These are phyloP conservation scores for Pythium periplocum DNA, from an alignment of 352 stramenopile genomes.

Conservation along the genomic window DNA sequence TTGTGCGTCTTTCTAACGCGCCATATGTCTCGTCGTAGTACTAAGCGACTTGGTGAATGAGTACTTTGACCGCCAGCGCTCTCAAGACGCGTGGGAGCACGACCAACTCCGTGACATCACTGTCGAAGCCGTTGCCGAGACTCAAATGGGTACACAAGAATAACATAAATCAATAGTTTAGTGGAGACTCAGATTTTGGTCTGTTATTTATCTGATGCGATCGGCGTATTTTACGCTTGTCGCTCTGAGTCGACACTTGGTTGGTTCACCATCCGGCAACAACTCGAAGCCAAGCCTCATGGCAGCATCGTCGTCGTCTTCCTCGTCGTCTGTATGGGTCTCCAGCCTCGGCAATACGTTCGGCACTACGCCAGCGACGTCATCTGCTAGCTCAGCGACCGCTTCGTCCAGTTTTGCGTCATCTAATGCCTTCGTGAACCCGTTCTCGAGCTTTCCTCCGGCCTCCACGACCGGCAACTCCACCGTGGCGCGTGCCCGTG, in stretches of 20 bases:
- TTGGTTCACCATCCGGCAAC: conserved; percentile 3
- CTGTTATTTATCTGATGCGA: too few species aligned
- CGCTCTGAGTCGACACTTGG: not conserved
- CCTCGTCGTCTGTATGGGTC: not conserved
- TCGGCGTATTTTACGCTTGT: too few species aligned
- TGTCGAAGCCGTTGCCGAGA: conserved; percentile 5
- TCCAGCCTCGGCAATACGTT: conserved; percentile 15
- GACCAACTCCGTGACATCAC: conserved; percentile 7
- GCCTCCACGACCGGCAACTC: too few species aligned
- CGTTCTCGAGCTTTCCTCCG: conserved; percentile 6
- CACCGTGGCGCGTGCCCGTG: not conserved
- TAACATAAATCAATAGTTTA: conserved; percentile 2
- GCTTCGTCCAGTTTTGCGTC: not conserved
- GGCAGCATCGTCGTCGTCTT: conserved; percentile 1
- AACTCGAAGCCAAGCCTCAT: conserved; percentile 1
- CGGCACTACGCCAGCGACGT: not conserved
- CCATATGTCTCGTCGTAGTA: too few species aligned
- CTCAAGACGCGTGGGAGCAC: conserved; percentile 18
- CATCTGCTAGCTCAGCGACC: not conserved
- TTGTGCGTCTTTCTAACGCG: too few species aligned
- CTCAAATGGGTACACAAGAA: conserved; percentile 6
- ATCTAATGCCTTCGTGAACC: conserved; percentile 11
- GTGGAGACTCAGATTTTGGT: too few species aligned
- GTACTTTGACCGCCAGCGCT: conserved; percentile 15
- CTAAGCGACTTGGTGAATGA: too few species aligned